These are phyloP conservation scores for Lactarius trivialis DNA, from an alignment of 768 basidiomycete genomes.

Conservation along the genomic window DNA sequence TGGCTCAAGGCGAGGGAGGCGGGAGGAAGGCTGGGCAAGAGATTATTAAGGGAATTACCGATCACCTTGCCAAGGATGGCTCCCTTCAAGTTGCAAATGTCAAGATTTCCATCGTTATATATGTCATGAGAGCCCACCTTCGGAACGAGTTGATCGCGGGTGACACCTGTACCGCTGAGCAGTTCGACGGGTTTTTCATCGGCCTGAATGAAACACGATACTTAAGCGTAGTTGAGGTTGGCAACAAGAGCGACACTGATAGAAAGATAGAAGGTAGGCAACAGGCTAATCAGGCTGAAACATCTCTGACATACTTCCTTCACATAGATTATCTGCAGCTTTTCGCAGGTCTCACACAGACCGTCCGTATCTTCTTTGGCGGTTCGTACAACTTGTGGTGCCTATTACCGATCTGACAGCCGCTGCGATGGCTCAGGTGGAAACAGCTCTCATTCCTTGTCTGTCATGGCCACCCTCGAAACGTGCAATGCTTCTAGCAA, in stretches of 20 bases:
- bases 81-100: neutral
- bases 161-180: conserved; percentile 4
- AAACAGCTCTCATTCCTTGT: conserved; percentile 43
- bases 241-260: conserved; percentile 12
- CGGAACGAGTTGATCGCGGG: conserved; percentile 8
- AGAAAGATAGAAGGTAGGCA: conserved; percentile 18
- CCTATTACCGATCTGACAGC: neutral
- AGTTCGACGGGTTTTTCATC: conserved; percentile 16
- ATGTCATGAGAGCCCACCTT: conserved; percentile 11
- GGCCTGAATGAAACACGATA: conserved; percentile 14
- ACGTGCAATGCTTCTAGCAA: conserved; percentile 60
- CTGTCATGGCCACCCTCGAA: conserved; percentile 51
- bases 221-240: conserved; percentile 17
- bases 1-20: conserved; percentile 8
- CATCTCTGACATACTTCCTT: neutral
- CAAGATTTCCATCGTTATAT: conserved; percentile 13
- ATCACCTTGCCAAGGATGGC: conserved; percentile 1
- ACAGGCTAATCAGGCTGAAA: neutral
- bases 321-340: conserved; percentile 16
- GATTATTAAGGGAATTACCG: neutral
- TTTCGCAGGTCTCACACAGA: conserved; percentile 13
- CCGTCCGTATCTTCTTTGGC: conserved; percentile 12
- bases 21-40: conserved; percentile 19
- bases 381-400: conserved; percentile 6
- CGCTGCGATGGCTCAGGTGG: conserved; percentile 40